Conservation (phyloP, 1,284 basidiomycete species). For the Caloboletus firmus region DNA sequence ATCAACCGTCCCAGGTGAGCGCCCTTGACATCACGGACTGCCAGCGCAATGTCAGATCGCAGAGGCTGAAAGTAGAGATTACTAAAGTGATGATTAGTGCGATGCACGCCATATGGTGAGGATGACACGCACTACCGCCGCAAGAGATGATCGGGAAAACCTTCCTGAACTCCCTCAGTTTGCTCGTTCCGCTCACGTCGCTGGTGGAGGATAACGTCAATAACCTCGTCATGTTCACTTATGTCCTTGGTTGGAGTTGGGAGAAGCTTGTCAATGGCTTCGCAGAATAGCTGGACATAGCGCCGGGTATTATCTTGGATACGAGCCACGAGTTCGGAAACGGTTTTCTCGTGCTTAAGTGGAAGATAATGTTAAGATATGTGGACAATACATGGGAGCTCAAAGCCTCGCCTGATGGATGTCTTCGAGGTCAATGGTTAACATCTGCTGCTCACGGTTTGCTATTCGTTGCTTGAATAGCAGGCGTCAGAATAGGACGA, state of each 20-base stretch:
- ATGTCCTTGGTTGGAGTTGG: slow-evolving; percentile 88
- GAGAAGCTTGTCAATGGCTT: slow-evolving; percentile 87
- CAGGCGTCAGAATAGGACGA: slow-evolving; percentile 31
- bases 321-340: slow-evolving; percentile 66
- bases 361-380: background rate
- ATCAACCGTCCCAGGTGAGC: slow-evolving; percentile 88
- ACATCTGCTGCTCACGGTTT: slow-evolving; percentile 87
- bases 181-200: slow-evolving; percentile 84
- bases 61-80: slow-evolving; percentile 93
- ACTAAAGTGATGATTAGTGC: slow-evolving; percentile 45
- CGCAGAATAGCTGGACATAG: slow-evolving; percentile 88
- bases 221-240: slow-evolving; percentile 85
- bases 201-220: slow-evolving; percentile 94
- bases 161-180: slow-evolving; percentile 63
- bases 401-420: slow-evolving; percentile 55
- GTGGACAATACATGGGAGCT: background rate
- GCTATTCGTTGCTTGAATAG: slow-evolving; percentile 79
- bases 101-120: background rate
- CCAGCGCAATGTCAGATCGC: slow-evolving; percentile 70
- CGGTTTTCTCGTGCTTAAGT: slow-evolving; percentile 62
- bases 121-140: slow-evolving; percentile 82
- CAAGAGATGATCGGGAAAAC: slow-evolving; percentile 88
- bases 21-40: slow-evolving; percentile 90
- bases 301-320: slow-evolving; percentile 87
- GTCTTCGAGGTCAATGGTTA: slow-evolving; percentile 83